phyloP scores from a whole-genome alignment of 805 yeast species.

The Lipomyces yamanashiensis region DNA sequence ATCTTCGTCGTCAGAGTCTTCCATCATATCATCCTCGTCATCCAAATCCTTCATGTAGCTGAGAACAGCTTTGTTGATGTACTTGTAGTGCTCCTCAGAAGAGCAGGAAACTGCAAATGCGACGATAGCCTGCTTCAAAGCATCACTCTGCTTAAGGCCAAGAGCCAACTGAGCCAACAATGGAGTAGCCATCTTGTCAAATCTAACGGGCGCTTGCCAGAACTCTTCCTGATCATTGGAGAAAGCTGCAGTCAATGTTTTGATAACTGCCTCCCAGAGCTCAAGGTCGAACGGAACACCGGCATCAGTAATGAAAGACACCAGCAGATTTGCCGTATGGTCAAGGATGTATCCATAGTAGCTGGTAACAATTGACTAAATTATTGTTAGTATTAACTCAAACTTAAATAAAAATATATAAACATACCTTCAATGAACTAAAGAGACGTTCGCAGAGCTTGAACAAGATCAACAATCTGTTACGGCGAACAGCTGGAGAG shows the following conservation, averaged over 20 bases:
- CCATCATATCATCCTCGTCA: slow-evolving; percentile 51
- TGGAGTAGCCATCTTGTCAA: slow-evolving; percentile 67
- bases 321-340: slow-evolving; percentile 62
- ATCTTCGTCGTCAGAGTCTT: slow-evolving; percentile 15
- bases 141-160: slow-evolving; percentile 22
- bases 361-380: slow-evolving; percentile 80
- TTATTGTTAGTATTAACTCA: slow-evolving; percentile 43
- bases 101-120: slow-evolving; percentile 69
- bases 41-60: slow-evolving; percentile 70
- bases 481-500: slow-evolving; percentile 50
- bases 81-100: slow-evolving; percentile 68
- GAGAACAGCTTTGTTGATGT: slow-evolving; percentile 65
- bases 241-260: slow-evolving; percentile 78
- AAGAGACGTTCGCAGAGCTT: slow-evolving; percentile 84
- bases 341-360: slow-evolving; percentile 87
- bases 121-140: slow-evolving; percentile 78
- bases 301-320: slow-evolving; percentile 48
- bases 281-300: slow-evolving; percentile 50
- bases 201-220: slow-evolving; percentile 89
- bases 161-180: slow-evolving; percentile 65
- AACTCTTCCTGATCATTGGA: slow-evolving; percentile 70
- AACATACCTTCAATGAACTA: slow-evolving; percentile 34
- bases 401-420: background rate
- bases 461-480: slow-evolving; percentile 57
- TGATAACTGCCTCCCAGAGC: slow-evolving; percentile 73